These are phyloP conservation scores for Pythium dissimile DNA, from an alignment of 352 stramenopile genomes.

Conservation along the genomic window DNA sequence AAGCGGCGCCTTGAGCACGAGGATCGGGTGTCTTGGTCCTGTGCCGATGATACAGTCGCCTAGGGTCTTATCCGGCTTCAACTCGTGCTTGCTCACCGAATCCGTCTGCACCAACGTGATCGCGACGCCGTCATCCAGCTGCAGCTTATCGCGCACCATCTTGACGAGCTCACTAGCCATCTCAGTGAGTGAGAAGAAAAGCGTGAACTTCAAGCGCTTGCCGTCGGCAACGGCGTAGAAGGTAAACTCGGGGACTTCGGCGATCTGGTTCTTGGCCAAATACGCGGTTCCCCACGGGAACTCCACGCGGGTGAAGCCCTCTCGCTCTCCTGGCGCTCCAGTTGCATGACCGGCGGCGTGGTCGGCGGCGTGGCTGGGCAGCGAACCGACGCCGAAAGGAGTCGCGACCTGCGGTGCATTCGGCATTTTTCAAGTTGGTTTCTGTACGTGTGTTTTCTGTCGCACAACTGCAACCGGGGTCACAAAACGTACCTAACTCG, in stretches of 20 bases:
- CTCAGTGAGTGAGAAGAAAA: conserved; percentile 56
- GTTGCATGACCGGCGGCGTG: neutral
- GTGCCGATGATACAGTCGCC: conserved; percentile 67
- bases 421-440: conserved; percentile 5
- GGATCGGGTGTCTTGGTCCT: conserved; percentile 56
- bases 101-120: conserved; percentile 73
- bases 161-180: conserved; percentile 52
- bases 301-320: conserved; percentile 56
- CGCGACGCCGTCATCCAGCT: conserved; percentile 46
- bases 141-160: conserved; percentile 45
- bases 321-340: no score
- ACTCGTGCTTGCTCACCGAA: conserved; percentile 69
- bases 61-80: conserved; percentile 46
- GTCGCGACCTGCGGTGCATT: conserved; percentile 46
- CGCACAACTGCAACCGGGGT: neutral
- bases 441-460: neutral
- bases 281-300: conserved; percentile 79
- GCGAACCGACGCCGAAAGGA: conserved; percentile 63
- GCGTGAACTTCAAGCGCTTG: conserved; percentile 65
- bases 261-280: conserved; percentile 55
- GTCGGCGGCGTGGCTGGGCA: conserved; percentile 26
- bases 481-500: no score
- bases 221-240: conserved; percentile 69
- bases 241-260: conserved; percentile 58
- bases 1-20: conserved; percentile 64